A percentile compares a stretch with the other conserved stretches of the same genome.
phyloP scores from a whole-genome alignment of 2,329 filamentous ascomycete genomes.

The Xylariaceae sp. region DNA sequence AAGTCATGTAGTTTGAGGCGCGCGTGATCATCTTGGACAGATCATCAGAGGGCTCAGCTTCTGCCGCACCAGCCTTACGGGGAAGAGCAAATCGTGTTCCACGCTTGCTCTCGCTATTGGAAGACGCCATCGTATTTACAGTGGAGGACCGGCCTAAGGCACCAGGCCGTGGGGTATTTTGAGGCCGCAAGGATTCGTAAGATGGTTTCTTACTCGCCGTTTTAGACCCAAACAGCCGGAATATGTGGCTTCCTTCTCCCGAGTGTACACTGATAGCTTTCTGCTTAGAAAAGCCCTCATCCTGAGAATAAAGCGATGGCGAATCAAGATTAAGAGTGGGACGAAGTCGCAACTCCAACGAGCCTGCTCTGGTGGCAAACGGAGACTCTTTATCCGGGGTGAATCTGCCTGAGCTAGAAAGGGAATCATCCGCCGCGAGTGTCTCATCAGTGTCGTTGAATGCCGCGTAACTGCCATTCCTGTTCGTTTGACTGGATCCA shows the following conservation, averaged over 20 bases:
- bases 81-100: constrained; percentile 53
- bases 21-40: constrained; percentile 94
- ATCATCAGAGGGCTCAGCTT: constrained; percentile 74
- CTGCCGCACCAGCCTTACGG: constrained; percentile 45
- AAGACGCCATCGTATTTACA: constrained; percentile 43
- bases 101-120: constrained; percentile 41
- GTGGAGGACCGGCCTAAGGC: constrained; percentile 40
- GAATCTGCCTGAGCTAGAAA: constrained; percentile 37
- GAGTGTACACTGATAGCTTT: constrained; percentile 49
- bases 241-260: constrained; percentile 43
- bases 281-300: constrained; percentile 34
- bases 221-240: constrained; percentile 51
- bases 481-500: constrained; percentile 51
- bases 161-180: constrained; percentile 38
- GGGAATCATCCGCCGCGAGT: too few relatives aligned
- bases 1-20: constrained; percentile 95
- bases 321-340: constrained; percentile 68
- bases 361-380: constrained; percentile 63
- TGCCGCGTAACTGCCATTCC: too few relatives aligned
- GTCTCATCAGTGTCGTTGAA: too few relatives aligned
- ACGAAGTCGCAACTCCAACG: constrained; percentile 75
- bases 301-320: constrained; percentile 30
- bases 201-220: constrained; percentile 50
- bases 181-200: constrained; percentile 50
- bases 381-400: constrained; percentile 46